Evolutionary conservation across 192 early-diverging fungal species (phyloP), one percentile per base, ranked within the genome.

Genomic region (Chytriomyces sp.): DNA sequence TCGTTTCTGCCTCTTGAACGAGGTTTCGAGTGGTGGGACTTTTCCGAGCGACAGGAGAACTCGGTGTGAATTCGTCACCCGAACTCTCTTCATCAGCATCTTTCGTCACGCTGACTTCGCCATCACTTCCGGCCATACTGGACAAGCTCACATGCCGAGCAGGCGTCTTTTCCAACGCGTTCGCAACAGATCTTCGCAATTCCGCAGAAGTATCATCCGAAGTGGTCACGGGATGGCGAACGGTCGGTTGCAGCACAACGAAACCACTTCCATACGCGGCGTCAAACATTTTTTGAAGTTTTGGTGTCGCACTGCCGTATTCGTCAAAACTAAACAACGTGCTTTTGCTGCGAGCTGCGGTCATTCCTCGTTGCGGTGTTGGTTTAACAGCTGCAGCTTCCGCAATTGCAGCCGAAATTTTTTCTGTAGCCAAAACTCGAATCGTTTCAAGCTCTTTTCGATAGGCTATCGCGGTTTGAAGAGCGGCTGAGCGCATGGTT

Each of bases 381-480:
- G 35, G 46, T 47, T 66, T 48, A 50, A 43, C 45, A 10, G 35
- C 35, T 23, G n/a, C 20, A 24, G 35, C 7, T 13, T 78, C 73
- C 44, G 44, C 78, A 47, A 66, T 28, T 5, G 28, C 67, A 20
- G 67, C 35, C 35, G 68, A 35, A 77, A 75, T 79, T 64, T 67
- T 79, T 5, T 73, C 50, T 62, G 13, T 60, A 6, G 77, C 80
- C 18, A 79, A 59, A 5, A 4, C 16, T 11, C 77, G 66, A 18
- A 77, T 67, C 5, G 61, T 65, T 28, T 81, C 75, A 50, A 81
- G 26, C 50, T 81, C 70, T 73, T 77, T 70, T 50, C 78, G 61
- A 57, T 82, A 69, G 7, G 76, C 67, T 50, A 82, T 77, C 0
- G 81, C 77, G 43, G 77, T 80, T 23, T 77, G 77, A 23, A 82